Base-by-base conservation (phyloP, 2,329 filamentous ascomycete genomes). In the Aspergillus spinulosporus region DNA sequence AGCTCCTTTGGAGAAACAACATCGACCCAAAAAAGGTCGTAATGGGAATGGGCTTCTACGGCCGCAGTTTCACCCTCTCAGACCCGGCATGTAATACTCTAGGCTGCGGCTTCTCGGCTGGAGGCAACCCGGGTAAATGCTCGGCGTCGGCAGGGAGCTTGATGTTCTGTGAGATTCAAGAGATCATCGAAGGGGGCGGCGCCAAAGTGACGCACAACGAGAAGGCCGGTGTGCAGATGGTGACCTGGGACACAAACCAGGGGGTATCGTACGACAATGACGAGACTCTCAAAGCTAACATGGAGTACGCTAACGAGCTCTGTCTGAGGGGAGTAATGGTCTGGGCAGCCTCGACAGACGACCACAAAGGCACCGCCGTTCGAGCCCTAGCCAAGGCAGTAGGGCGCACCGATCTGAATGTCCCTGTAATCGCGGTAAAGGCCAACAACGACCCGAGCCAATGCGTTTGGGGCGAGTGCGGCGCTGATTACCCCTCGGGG, bases 201-300 rank as follows among this genome's bases (percentile, higher is more conserved):
- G 50, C 67, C 12, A 58, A 36, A 9, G 50, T 63, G 1, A 54
- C 57, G 2, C 43, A 63, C 1, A 59, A 68, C 42, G 52, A 63
- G 37, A 59, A 64, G 4, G 63, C 60, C 0, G 64, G 60, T 1
- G 52, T 67, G 9, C 64, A 66, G 40, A 57, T 54, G 5, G 46
- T 65, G 1, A 52, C 46, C 2, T 66, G 52, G 42, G 37, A 57
- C 21, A 50, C 34, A 0, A 52, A 66, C 40, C 60, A 66, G 21
- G 66, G 65, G 66, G 59, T 71, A 2, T 66, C 67, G 1, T 72
- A 66, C 32, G 71, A 73, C 40, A 74, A 80, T 49, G 52, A 55
- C 0, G 65, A 73, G 4, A 79, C 76, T 2, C 65, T 72, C 14
- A 59, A 66, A 31, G 55, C 66, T 14, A 78, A 78, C 52, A 63